Base-by-base conservation (phyloP, 1,284 basidiomycete genomes). In the Tremellales sp. region DNA sequence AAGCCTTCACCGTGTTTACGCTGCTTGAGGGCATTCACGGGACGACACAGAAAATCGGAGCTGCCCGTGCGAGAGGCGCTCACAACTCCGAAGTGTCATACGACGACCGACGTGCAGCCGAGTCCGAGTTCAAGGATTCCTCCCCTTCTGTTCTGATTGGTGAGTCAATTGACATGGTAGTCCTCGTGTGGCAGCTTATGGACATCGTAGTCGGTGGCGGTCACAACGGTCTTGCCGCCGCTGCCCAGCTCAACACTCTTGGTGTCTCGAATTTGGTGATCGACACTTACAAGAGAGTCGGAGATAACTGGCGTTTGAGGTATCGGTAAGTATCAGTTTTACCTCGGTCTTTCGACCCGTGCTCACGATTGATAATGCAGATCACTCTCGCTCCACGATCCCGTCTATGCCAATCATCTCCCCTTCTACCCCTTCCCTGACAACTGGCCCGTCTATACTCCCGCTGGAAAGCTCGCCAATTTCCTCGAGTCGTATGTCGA, bases 401-500 rank as follows among this genome's bases (percentile, higher is more conserved):
- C 81, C 13, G 79, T 84, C 31, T 82, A 60, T 35, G 58, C 58
- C 37, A 60, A 66, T 44, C 67, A 70, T 50, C 55, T 60, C 27
- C 56, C 51, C 26, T 47, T 52, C 46, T 49, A 62, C 48, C 55
- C 58, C n/a, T 67, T 60, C 51, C 65, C 65, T 9, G 27, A 51
- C 36, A 64, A 54, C 45, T 58, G 62, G 66, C 68, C 65, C 10
- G 51, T 49, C 37, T 67, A 50, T 53, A 66, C 57, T 18, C 61
- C 60, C 14, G 65, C 60, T 13, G 67, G 66, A 36, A 71, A 83
- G 78, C 75, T 86, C 12, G 83, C 80, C 0, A 79, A 82, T 57
- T 86, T 82, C 80, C 74, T 85, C 6, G 82, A 85, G 63, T 71
- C 70, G 24, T 86, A 84, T 63, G 83, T 81, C 3, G 76, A 81